Percentiles rank a stretch among this genome's conserved stretches.
Conservation (phyloP, 2,329 filamentous ascomycete genomes). For the Dothidotthia symphoricarpi region DNA sequence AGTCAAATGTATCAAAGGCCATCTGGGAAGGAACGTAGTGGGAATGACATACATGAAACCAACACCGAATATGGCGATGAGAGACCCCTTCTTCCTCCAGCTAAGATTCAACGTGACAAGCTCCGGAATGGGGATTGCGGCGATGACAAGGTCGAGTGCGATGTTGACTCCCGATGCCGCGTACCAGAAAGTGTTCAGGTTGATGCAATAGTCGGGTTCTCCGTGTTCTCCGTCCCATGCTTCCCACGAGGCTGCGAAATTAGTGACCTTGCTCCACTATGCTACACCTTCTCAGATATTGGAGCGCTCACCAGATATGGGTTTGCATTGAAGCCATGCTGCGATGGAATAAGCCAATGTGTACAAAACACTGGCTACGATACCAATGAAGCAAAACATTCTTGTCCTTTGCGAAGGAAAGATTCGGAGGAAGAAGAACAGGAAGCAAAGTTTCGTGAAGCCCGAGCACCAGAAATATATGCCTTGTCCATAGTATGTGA, state of each 20-base stretch:
- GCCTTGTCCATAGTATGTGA: constrained; percentile 21
- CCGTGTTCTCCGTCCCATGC: constrained; percentile 15
- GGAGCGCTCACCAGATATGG: no score
- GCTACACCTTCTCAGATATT: no score
- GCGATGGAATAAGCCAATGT: constrained; percentile 24
- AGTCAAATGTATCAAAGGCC: no score
- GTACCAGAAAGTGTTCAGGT: constrained; percentile 15
- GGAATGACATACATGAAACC: constrained; percentile 36
- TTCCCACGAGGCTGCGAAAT: constrained; percentile 20
- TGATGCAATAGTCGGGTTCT: constrained; percentile 25
- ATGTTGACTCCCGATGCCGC: constrained; percentile 16
- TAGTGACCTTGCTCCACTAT: neutral
- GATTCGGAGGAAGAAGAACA: constrained; percentile 29
- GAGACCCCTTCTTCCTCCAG: constrained; percentile 26
- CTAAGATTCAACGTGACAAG: constrained; percentile 19
- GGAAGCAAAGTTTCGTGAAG: constrained; percentile 24
- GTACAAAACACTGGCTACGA: constrained; percentile 15
- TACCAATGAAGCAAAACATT: constrained; percentile 15
- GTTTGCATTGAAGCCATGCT: neutral
- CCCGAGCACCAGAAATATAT: constrained; percentile 26
- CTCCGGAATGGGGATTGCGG: constrained; percentile 17
- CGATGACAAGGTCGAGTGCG: constrained; percentile 15
- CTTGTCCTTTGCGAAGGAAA: constrained; percentile 18
- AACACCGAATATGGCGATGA: constrained; percentile 35
- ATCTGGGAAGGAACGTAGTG: no score